A percentile compares a stretch with the other conserved stretches of the same genome.
These are phyloP conservation scores for Colletotrichum orbiculare DNA, from an alignment of 2,329 filamentous ascomycete species.

Conservation along the genomic window DNA sequence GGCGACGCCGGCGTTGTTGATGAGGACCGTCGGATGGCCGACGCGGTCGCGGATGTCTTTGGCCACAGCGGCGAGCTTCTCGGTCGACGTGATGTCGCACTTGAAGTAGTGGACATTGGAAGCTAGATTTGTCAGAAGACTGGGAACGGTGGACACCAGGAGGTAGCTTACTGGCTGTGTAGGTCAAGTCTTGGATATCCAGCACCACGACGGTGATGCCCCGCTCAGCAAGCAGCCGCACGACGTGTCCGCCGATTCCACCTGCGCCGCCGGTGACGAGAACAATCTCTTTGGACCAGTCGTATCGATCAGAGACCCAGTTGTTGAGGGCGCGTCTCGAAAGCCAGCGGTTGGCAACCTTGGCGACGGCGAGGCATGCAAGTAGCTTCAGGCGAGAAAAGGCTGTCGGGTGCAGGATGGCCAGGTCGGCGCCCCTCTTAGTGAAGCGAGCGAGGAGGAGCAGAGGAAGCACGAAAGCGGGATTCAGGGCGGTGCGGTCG, in stretches of 20 bases:
- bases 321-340: slow-evolving; percentile 61
- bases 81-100: slow-evolving; percentile 74
- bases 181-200: slow-evolving; percentile 72
- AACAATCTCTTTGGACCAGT: slow-evolving; percentile 77
- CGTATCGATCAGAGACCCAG: slow-evolving; percentile 65
- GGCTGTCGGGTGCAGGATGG: slow-evolving; percentile 61
- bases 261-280: slow-evolving; percentile 80
- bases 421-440: slow-evolving; percentile 66
- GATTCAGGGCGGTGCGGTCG: slow-evolving; percentile 71
- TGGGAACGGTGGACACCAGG: too few species aligned
- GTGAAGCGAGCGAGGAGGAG: slow-evolving; percentile 73
- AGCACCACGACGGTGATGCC: slow-evolving; percentile 77
- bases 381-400: slow-evolving; percentile 65
- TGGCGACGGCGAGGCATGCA: slow-evolving; percentile 62
- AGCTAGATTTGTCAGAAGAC: slow-evolving; percentile 39
- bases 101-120: slow-evolving; percentile 74
- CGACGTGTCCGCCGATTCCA: slow-evolving; percentile 77
- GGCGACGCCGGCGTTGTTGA: slow-evolving; percentile 77
- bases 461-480: slow-evolving; percentile 71
- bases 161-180: slow-evolving; percentile 54
- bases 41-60: slow-evolving; percentile 63
- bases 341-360: slow-evolving; percentile 61
- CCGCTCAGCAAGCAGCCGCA: slow-evolving; percentile 71
- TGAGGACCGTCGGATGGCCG: slow-evolving; percentile 75
- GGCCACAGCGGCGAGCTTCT: slow-evolving; percentile 63